Percentiles rank a stretch among this genome's conserved stretches.
Conservation (phyloP, 768 basidiomycete genomes). For the Rhizopogon vulgaris region DNA sequence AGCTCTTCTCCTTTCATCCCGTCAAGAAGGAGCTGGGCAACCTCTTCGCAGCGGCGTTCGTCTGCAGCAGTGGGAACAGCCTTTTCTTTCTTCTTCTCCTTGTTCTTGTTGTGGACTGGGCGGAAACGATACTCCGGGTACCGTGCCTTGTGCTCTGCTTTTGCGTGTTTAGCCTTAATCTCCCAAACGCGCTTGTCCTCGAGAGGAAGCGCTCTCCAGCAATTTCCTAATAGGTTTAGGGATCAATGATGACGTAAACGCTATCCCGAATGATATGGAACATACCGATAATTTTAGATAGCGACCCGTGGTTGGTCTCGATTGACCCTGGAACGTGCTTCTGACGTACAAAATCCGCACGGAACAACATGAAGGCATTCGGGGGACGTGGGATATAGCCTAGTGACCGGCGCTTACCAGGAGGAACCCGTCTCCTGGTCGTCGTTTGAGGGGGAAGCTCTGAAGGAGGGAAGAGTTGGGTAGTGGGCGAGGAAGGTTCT, state of each 20-base stretch:
- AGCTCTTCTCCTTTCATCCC: slow-evolving; percentile 70
- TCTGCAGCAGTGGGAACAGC: slow-evolving; percentile 14
- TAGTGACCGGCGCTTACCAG: slow-evolving; percentile 60
- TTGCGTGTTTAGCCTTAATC: slow-evolving; percentile 62
- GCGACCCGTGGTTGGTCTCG: slow-evolving; percentile 42
- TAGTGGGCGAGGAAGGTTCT: slow-evolving; percentile 27
- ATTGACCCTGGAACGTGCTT: slow-evolving; percentile 47
- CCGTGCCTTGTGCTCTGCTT: slow-evolving; percentile 60
- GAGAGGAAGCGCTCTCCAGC: slow-evolving; percentile 64
- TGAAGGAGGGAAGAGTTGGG: slow-evolving; percentile 51
- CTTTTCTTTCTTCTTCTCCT: slow-evolving; percentile 35
- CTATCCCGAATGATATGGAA: background rate
- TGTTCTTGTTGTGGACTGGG: slow-evolving; percentile 41
- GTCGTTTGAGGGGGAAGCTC: slow-evolving; percentile 32
- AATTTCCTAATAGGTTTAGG: slow-evolving; percentile 28
- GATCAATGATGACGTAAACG: background rate
- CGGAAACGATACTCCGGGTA: slow-evolving; percentile 61
- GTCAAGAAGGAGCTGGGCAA: slow-evolving; percentile 56
- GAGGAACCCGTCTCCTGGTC: slow-evolving; percentile 45
- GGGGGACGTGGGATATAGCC: slow-evolving; percentile 25
- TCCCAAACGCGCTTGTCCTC: slow-evolving; percentile 74
- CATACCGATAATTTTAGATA: slow-evolving; percentile 42
- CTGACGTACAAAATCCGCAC: slow-evolving; percentile 32
- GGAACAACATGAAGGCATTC: slow-evolving; percentile 33
- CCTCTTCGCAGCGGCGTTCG: slow-evolving; percentile 38